Conservation (phyloP, 2,329 filamentous ascomycete species). For the Podosphaera xanthii region DNA sequence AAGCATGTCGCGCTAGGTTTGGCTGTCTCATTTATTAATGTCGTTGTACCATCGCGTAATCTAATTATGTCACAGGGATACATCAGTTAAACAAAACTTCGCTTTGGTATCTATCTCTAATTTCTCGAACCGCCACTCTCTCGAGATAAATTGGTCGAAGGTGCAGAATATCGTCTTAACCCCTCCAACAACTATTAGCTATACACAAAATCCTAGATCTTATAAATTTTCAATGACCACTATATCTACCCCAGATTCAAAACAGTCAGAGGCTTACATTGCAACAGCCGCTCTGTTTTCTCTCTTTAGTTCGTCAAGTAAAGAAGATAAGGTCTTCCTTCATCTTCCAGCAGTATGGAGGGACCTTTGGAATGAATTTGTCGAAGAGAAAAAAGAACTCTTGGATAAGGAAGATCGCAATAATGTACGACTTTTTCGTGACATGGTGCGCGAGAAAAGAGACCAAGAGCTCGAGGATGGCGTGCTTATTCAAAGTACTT, state of each 20-base stretch:
- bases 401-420: constrained; percentile 48
- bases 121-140: constrained; percentile 53
- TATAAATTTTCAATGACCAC: constrained; percentile 52
- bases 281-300: constrained; percentile 65
- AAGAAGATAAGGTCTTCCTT: constrained; percentile 68
- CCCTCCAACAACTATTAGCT: constrained; percentile 13
- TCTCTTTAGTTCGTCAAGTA: constrained; percentile 51
- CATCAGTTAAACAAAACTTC: constrained; percentile 42
- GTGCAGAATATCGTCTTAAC: constrained; percentile 29
- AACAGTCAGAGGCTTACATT: constrained; percentile 72
- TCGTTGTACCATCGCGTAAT: not conserved
- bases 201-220: constrained; percentile 20
- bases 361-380: constrained; percentile 65
- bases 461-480: constrained; percentile 51
- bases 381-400: constrained; percentile 44
- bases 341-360: constrained; percentile 62
- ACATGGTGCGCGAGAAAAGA: constrained; percentile 42
- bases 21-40: constrained; percentile 3
- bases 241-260: constrained; percentile 48
- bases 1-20: constrained; percentile 63
- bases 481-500: constrained; percentile 55
- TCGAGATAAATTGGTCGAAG: constrained; percentile 62
- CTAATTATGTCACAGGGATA: constrained; percentile 30
- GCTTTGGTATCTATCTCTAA: constrained; percentile 46
- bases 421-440: constrained; percentile 42